A percentile compares a stretch with the other conserved stretches of the same genome.
Evolutionary conservation across 2,329 filamentous ascomycete genomes (phyloP).

Genomic region (Sphaerulina vaccinii): DNA sequence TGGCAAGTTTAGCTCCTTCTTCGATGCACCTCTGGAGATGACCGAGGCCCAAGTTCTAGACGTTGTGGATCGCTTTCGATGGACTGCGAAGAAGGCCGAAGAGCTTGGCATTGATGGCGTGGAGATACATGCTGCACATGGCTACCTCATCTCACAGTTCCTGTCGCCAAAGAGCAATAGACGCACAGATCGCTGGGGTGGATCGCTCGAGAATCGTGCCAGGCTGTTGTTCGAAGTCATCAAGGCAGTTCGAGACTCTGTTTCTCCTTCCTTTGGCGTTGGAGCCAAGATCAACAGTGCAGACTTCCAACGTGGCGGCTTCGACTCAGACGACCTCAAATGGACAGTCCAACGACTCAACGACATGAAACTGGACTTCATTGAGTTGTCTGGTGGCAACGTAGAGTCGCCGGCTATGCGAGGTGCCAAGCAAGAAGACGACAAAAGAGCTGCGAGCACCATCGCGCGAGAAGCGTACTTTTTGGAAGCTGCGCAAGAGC

Average conservation of each 20-base stretch:
- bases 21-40: slow-evolving; percentile 16
- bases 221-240: slow-evolving; percentile 40
- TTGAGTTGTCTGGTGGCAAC: slow-evolving; percentile 21
- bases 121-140: slow-evolving; percentile 35
- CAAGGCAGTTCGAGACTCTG: slow-evolving; percentile 16
- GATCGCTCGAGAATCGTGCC: slow-evolving; percentile 39
- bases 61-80: slow-evolving; percentile 16
- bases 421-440: slow-evolving; percentile 5
- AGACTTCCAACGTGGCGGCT: slow-evolving; percentile 20
- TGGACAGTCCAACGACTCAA: slow-evolving; percentile 17
- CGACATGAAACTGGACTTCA: slow-evolving; percentile 18
- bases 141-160: slow-evolving; percentile 42
- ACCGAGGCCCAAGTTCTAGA: slow-evolving; percentile 15
- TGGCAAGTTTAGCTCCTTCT: slow-evolving; percentile 14
- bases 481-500: slow-evolving; percentile 15
- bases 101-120: slow-evolving; percentile 25
- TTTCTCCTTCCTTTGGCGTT: slow-evolving; percentile 18
- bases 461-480: slow-evolving; percentile 21
- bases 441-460: slow-evolving; percentile 10
- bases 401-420: slow-evolving; percentile 18
- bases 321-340: slow-evolving; percentile 15
- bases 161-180: slow-evolving; percentile 40
- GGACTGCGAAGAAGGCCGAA: slow-evolving; percentile 37
- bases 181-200: slow-evolving; percentile 42
- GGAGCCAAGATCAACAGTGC: slow-evolving; percentile 22